Base-by-base conservation (phyloP, 371 early-diverging fungal species). In the Saksenaea oblongispora region DNA sequence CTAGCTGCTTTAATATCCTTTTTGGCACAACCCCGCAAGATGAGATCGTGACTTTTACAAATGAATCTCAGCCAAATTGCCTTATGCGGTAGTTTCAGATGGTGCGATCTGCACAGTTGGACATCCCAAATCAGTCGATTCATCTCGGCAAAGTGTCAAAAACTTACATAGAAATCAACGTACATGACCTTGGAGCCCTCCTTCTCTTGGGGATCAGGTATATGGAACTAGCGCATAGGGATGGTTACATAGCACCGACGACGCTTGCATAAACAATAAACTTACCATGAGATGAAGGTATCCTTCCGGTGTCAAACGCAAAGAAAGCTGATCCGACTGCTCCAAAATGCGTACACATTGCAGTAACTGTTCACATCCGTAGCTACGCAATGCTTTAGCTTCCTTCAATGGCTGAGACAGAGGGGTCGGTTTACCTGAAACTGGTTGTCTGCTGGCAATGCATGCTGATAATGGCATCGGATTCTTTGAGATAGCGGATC, bases 401-500 rank as follows among this genome's bases (percentile, higher is more conserved):
- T 34, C 10, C 15, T 17, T 7, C 13, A 28, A 22, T 28, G 57
- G 11, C 54, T 39, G 11, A 9, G 35, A 31, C n/a, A n/a, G n/a
- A n/a, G n/a, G 34, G 1, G 17, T 10, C 14, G 34, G 17, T 61
- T n/a, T 67, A 81, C 82, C 69, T 74, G 54, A 63, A 71, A 34
- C 62, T 58, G 11, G 66, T 51, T 31, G 62, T 66, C 18, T 54
- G 41, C 14, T 65, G 37, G 42, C 75, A 74, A 5, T 64, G 53
- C 56, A 78, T 75, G 18, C 58, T 67, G 14, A 75, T 63, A 61
- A 80, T 76, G 9, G 72, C 54, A 3, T 76, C 76, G 5, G 78
- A 76, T 35, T 69, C 47, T 37, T 67, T 67, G 14, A 66, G 71
- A 51, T 71, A 78, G 58, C 71, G 70, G 54, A 70, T 69, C 67